These are phyloP conservation scores for Infundibulicybe gibba DNA, from an alignment of 768 basidiomycete species.

Conservation along the genomic window DNA sequence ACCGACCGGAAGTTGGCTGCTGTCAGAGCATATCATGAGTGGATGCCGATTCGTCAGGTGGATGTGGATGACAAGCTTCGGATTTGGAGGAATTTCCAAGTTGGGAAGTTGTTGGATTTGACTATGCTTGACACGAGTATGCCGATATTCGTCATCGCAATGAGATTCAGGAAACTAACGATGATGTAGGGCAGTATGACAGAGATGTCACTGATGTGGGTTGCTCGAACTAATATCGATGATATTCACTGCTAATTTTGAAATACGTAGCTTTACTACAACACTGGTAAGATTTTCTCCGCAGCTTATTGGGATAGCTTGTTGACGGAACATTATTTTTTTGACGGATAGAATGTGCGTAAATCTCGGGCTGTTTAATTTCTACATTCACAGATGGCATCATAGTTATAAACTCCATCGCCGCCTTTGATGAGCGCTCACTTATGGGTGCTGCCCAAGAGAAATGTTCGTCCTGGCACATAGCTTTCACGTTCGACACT, in stretches of 20 bases:
- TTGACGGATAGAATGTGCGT: constrained; percentile 4
- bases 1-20: constrained; percentile 60
- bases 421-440: constrained; percentile 40
- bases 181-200: constrained; percentile 44
- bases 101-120: constrained; percentile 58
- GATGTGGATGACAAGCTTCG: constrained; percentile 51
- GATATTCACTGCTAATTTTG: background rate
- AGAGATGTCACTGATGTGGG: constrained; percentile 54
- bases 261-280: constrained; percentile 38
- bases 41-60: constrained; percentile 61
- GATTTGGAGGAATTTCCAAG: constrained; percentile 63
- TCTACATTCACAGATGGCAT: constrained; percentile 7
- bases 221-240: background rate
- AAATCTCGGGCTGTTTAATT: constrained; percentile 2
- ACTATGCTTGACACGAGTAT: constrained; percentile 61
- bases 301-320: background rate
- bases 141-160: constrained; percentile 3
- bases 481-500: background rate
- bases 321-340: background rate
- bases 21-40: constrained; percentile 56
- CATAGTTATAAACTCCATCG: constrained; percentile 40
- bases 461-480: constrained; percentile 30
- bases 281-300: constrained; percentile 34
- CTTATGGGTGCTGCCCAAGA: constrained; percentile 56
- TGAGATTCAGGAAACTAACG: background rate